Conservation (phyloP, 164 flowering plant genomes). For the Cinnamomum chago region DNA sequence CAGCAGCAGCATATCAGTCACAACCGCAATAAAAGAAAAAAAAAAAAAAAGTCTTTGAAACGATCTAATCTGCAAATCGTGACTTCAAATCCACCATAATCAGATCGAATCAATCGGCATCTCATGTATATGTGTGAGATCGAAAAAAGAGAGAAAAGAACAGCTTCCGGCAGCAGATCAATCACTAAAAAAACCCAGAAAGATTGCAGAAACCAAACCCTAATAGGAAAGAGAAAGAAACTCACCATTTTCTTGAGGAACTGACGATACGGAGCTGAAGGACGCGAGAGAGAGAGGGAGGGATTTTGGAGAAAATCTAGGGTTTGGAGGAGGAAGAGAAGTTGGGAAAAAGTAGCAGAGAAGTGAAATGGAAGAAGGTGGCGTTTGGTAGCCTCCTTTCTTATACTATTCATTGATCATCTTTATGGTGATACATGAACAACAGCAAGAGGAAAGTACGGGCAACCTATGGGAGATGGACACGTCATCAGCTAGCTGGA, state of each 20-base stretch:
- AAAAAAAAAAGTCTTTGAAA: too few species aligned
- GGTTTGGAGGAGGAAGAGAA: neutral
- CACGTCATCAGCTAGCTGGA: neutral
- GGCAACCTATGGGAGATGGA: neutral
- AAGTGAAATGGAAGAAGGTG: neutral
- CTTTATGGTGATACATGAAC: too few species aligned
- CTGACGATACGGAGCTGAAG: neutral
- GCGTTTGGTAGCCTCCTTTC: neutral
- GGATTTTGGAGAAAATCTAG: conserved; percentile 1
- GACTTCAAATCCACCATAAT: neutral
- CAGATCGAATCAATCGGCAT: neutral
- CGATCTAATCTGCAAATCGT: neutral
- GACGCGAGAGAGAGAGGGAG: neutral
- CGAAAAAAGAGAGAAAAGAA: neutral
- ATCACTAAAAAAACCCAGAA: neutral
- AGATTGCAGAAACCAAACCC: neutral
- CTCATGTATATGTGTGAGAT: neutral
- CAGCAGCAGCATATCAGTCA: neutral
- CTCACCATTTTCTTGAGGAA: neutral
- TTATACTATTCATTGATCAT: neutral
- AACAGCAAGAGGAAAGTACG: neutral
- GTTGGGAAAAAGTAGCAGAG: neutral
- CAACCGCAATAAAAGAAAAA: neutral
- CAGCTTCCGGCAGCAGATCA: neutral
- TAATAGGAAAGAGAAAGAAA: neutral